Evolutionary conservation across 257 asterid genomes (phyloP).

Genomic region (Dorcoceras hygrometricum): DNA sequence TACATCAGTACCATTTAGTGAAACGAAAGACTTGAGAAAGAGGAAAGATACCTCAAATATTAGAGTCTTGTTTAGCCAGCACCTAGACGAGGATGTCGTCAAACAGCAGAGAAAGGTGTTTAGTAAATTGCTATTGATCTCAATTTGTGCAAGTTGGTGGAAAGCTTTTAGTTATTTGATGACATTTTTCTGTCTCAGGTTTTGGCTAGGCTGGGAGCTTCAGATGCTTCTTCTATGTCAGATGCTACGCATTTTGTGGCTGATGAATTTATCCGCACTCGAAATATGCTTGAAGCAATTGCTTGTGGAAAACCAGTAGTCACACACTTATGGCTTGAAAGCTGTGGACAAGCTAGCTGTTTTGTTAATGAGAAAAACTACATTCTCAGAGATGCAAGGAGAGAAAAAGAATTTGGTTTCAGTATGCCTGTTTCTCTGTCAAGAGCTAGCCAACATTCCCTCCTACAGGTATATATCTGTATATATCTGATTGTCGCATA

Average conservation of each 20-base stretch:
- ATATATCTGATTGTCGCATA: conserved; percentile 18
- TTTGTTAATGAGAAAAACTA: conserved; percentile 75
- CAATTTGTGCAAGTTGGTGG: conserved; percentile 19
- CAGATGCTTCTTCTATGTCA: conserved; percentile 58
- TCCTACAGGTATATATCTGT: conserved; percentile 70
- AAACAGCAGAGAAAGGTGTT: conserved; percentile 82
- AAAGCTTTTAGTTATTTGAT: conserved; percentile 11
- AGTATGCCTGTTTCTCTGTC: conserved; percentile 77
- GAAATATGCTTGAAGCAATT: conserved; percentile 95
- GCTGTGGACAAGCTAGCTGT: conserved; percentile 82
- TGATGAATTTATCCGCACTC: conserved; percentile 87
- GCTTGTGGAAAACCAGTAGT: conserved; percentile 90
- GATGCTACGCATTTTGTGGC: conserved; percentile 95
- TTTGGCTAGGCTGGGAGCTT: conserved; percentile 75
- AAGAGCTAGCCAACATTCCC: conserved; percentile 73
- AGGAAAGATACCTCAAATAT: conserved; percentile 66
- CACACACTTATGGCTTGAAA: conserved; percentile 81
- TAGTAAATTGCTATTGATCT: conserved; percentile 14
- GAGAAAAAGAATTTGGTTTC: conserved; percentile 87
- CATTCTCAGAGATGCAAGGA: conserved; percentile 76
- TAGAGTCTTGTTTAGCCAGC: conserved; percentile 89
- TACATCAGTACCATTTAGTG: conserved; percentile 31
- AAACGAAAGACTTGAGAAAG: conserved; percentile 54
- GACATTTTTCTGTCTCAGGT: conserved; percentile 38
- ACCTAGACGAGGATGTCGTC: conserved; percentile 65